phyloP scores from a whole-genome alignment of 257 asterid genomes.

The Leonotis leonurus region DNA sequence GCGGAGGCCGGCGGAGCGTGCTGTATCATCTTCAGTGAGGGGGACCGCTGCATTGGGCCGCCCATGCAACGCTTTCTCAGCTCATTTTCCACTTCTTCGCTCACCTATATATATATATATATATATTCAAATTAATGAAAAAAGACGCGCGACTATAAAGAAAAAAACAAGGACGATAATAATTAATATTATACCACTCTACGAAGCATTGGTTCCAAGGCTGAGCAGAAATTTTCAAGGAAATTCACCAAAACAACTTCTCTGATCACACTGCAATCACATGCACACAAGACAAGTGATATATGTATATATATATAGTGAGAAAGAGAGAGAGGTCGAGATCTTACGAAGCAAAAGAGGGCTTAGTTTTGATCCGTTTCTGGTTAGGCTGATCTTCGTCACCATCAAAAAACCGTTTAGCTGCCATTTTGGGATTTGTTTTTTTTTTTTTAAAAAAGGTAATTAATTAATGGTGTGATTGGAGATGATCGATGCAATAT shows the following conservation, averaged over 20 bases:
- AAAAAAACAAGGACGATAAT: not conserved
- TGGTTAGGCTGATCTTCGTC: slow-evolving; percentile 34
- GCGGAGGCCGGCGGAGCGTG: not conserved
- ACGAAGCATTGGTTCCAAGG: slow-evolving; percentile 68
- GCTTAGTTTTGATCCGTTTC: slow-evolving; percentile 39
- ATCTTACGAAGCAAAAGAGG: slow-evolving; percentile 59
- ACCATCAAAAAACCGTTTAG: slow-evolving; percentile 36
- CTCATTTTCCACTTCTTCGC: slow-evolving; percentile 62
- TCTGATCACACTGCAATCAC: slow-evolving; percentile 39
- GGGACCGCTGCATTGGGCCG: slow-evolving; percentile 23
- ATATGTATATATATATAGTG: not conserved
- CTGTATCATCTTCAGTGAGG: slow-evolving; percentile 33
- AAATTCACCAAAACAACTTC: slow-evolving; percentile 51
- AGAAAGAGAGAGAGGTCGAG: not conserved
- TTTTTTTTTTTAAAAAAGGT: too few species aligned
- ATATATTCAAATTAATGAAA: too few species aligned
- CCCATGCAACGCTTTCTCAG: slow-evolving; percentile 24
- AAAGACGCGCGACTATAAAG: too few species aligned
- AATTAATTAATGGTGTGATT: not conserved
- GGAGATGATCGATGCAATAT: not conserved
- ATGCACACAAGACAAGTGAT: not conserved
- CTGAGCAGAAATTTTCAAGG: slow-evolving; percentile 46
- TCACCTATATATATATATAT: slow-evolving; percentile 27
- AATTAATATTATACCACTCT: slow-evolving; percentile 40
- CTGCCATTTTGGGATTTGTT: slow-evolving; percentile 51